Evolutionary conservation across 1,284 basidiomycete species (phyloP).

Genomic region (Hemileccinum hortonii): DNA sequence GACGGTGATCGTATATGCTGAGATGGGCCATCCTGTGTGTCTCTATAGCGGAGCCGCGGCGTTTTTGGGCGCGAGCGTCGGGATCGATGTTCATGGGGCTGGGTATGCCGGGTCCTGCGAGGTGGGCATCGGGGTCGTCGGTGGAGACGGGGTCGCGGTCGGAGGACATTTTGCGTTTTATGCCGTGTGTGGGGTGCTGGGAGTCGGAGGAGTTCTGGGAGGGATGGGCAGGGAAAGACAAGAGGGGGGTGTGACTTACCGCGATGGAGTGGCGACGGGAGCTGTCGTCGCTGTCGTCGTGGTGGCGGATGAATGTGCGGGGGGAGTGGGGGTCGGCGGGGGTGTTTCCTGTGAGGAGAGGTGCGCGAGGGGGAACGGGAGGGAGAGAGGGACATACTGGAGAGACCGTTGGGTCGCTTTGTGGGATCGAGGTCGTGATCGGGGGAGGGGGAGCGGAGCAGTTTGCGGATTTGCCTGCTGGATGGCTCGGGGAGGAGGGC

Average conservation of each 20-base stretch:
- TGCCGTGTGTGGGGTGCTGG: slow-evolving; percentile 50
- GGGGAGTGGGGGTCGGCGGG: slow-evolving; percentile 35
- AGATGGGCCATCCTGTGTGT: slow-evolving; percentile 68
- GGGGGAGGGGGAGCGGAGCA: slow-evolving; percentile 53
- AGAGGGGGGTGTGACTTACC: slow-evolving; percentile 35
- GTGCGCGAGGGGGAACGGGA: slow-evolving; percentile 1
- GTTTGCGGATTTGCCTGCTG: slow-evolving; percentile 47
- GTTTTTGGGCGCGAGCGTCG: slow-evolving; percentile 72
- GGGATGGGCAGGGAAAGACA: neutral
- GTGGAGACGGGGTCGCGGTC: slow-evolving; percentile 55
- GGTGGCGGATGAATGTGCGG: slow-evolving; percentile 31
- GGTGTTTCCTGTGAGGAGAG: slow-evolving; percentile 29
- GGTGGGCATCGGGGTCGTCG: slow-evolving; percentile 63
- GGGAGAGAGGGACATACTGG: slow-evolving; percentile 22
- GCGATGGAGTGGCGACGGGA: slow-evolving; percentile 69
- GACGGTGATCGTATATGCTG: slow-evolving; percentile 66
- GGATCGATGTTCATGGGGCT: slow-evolving; percentile 53
- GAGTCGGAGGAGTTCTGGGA: slow-evolving; percentile 37
- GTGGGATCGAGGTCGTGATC: slow-evolving; percentile 28
- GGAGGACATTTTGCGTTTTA: slow-evolving; percentile 77
- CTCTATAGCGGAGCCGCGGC: slow-evolving; percentile 76
- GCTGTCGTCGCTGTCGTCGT: slow-evolving; percentile 56
- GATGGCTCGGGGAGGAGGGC: slow-evolving; percentile 37
- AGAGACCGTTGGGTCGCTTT: slow-evolving; percentile 21
- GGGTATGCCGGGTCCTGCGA: slow-evolving; percentile 66